Evolutionary conservation across 116 monocot species (phyloP).

Genomic region (Posidonia oceanica): DNA sequence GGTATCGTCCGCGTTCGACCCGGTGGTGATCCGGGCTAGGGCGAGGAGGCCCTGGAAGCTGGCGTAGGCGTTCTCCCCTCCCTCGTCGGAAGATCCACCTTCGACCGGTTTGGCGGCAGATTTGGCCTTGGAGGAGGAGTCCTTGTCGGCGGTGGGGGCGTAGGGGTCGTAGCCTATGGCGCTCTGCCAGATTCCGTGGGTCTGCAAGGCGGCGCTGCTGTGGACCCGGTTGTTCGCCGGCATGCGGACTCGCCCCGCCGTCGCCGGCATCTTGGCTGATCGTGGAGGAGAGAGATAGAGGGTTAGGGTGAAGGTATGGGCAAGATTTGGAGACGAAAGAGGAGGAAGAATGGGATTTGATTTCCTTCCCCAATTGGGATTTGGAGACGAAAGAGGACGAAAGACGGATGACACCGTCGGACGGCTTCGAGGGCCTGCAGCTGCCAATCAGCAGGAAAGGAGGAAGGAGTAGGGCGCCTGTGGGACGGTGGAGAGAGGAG

Average conservation of each 20-base stretch:
- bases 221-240: conserved; percentile 99
- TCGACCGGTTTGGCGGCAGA: conserved; percentile 5
- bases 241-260: conserved; percentile 96
- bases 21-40: too few species aligned
- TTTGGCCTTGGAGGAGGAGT: not conserved
- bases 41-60: too few species aligned
- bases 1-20: conserved; percentile 27
- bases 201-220: conserved; percentile 95
- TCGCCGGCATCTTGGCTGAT: conserved; percentile 75
- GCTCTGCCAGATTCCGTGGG: conserved; percentile 98
- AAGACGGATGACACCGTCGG: too few species aligned
- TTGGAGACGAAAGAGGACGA: too few species aligned
- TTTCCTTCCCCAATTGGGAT: too few species aligned
- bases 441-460: too few species aligned
- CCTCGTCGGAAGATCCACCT: conserved; percentile 3
- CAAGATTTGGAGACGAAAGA: not conserved
- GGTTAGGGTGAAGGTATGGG: not conserved
- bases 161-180: conserved; percentile 53
- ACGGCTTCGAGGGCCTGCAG: too few species aligned
- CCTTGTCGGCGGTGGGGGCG: too few species aligned
- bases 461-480: too few species aligned
- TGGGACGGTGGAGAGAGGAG: too few species aligned
- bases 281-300: not conserved
- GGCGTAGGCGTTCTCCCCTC: conserved; percentile 7
- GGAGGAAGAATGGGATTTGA: too few species aligned